Conservation (phyloP, 805 yeast species). For the Wickerhamomyces rabaulensis region DNA sequence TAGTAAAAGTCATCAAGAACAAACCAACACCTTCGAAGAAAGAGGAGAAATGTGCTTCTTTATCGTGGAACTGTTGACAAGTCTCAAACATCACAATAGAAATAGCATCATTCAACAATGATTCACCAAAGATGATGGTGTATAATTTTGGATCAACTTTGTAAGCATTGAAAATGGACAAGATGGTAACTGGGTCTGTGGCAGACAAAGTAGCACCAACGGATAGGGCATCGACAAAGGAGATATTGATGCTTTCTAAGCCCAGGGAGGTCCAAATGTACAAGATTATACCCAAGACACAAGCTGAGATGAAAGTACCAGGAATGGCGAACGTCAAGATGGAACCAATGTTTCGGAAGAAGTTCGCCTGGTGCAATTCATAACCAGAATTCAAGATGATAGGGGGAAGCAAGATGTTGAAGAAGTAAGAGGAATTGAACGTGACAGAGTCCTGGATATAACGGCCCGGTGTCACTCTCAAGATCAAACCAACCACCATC, state of each 20-base stretch:
- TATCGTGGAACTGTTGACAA: constrained; percentile 92
- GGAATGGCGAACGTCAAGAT: constrained; percentile 93
- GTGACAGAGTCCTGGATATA: constrained; percentile 96
- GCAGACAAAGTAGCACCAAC: constrained; percentile 98
- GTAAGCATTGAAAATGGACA: constrained; percentile 94
- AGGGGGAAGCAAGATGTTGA: constrained; percentile 91
- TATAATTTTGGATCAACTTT: constrained; percentile 97
- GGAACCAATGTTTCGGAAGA: constrained; percentile 86
- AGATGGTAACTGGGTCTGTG: constrained; percentile 96
- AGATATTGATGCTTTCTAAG: constrained; percentile 78
- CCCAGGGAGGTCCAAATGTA: constrained; percentile 91
- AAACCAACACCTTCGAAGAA: constrained; percentile 91
- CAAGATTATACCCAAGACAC: constrained; percentile 83
- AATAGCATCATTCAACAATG: constrained; percentile 92
- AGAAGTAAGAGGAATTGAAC: constrained; percentile 90
- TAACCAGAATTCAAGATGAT: constrained; percentile 95
- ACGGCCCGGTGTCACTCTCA: constrained; percentile 91
- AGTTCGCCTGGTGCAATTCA: constrained; percentile 92
- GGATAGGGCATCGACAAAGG: constrained; percentile 95
- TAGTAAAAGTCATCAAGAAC: constrained; percentile 87
- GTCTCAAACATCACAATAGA: constrained; percentile 99
- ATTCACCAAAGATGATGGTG: constrained; percentile 96
- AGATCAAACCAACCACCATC: constrained; percentile 89
- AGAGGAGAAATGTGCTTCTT: constrained; percentile 66
- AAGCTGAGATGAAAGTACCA: constrained; percentile 89